Evolutionary conservation across 1,284 basidiomycete species (phyloP), one percentile per base, ranked within the genome.

Genomic region (Trichosporon coremiiforme): DNA sequence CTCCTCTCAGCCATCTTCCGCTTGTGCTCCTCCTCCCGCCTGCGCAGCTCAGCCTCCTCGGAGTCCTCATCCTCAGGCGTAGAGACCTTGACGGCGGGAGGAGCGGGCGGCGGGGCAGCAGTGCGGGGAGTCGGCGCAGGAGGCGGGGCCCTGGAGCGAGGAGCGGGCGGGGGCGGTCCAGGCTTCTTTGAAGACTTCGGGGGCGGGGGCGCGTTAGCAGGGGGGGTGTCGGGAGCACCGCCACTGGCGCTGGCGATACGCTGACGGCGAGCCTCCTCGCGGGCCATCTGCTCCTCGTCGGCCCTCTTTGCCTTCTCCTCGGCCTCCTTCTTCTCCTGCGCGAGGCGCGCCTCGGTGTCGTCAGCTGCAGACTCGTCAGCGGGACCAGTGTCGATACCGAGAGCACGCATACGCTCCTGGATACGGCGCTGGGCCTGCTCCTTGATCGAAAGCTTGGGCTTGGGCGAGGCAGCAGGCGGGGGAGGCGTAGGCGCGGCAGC

Each of bases 391-490:
- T 91, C 86, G 35, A 90, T 86, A 15, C 97, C 96, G 2, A 98
- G 87, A 9, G 91, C 91, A 53, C 90, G 89, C 87, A 93, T 94
- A 36, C 96, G 91, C 57, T 91, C 94, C 76, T 94, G 89, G 45
- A 98, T 89, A 60, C 92, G 88, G 22, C 90, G 88, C 78, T 93
- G 90, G 0, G 94, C 96, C 80, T 97, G 90, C 2, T 89, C 90
- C 20, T 89, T 89, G 74, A 93, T 89, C 79, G 87, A 94, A 0
- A 92, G 93, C 68, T 88, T 86, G 9, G 88, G 86, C 1, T 86
- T 83, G 10, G 85, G 74, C 0, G 88, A 82, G 0, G 88, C 85
- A 50, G 88, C 80, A 0, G 87, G 84, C 0, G 86, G 82, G 0
- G 86, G 85, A 4, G 84, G 77, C 22, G 82, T 80, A 8, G 85